Evolutionary conservation across 2,329 filamentous ascomycete species (phyloP).

Genomic region (Gaeumannomyces sp.): DNA sequence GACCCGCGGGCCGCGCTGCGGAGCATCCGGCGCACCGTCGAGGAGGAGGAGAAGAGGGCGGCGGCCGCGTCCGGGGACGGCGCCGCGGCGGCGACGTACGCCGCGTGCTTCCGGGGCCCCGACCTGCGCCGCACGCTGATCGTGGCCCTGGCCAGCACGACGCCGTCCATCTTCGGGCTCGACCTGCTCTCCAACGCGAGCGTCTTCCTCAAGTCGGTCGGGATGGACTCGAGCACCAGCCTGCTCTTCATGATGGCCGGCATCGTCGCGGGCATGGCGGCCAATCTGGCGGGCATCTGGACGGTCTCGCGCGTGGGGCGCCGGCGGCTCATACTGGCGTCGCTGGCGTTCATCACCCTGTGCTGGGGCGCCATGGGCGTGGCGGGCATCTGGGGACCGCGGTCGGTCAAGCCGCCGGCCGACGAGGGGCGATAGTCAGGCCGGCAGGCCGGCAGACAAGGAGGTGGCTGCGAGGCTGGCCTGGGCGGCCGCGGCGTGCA

Average conservation of each 20-base stretch:
- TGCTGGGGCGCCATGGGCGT: not conserved
- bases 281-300: slow-evolving; percentile 5
- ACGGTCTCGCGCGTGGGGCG: not conserved
- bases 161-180: slow-evolving; percentile 6
- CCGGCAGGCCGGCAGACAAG: slow-evolving; percentile 20
- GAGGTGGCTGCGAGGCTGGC: slow-evolving; percentile 10
- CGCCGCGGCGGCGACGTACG: slow-evolving; percentile 19
- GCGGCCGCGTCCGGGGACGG: not conserved
- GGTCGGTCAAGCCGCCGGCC: no score
- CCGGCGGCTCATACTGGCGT: not conserved
- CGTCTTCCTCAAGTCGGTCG: slow-evolving; percentile 3
- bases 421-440: no score
- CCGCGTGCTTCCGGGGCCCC: slow-evolving; percentile 32
- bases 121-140: slow-evolving; percentile 28
- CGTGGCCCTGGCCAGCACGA: slow-evolving; percentile 12
- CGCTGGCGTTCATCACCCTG: not conserved
- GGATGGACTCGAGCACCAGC: slow-evolving; percentile 1
- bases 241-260: slow-evolving; percentile 6
- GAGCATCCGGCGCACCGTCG: slow-evolving; percentile 31
- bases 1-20: slow-evolving; percentile 26
- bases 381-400: not conserved
- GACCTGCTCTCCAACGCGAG: slow-evolving; percentile 3
- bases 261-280: not conserved
- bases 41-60: slow-evolving; percentile 21
- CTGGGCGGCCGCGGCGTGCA: not conserved